These are phyloP conservation scores for Oryza nivara DNA, from an alignment of 176 grass and related monocot genomes.

Conservation along the genomic window DNA sequence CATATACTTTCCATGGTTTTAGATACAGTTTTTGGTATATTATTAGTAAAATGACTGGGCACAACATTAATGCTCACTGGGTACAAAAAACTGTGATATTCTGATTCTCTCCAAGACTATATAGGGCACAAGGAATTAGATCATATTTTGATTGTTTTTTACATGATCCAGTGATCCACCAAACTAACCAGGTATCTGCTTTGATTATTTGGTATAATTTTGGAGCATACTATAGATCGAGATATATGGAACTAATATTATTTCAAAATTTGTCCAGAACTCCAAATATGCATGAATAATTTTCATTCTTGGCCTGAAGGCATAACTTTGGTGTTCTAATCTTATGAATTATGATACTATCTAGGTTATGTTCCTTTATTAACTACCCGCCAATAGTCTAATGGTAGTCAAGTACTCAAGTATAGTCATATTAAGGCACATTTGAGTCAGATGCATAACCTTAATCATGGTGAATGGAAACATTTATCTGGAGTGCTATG, in stretches of 20 bases:
- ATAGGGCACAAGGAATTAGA: slow-evolving; percentile 1
- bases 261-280: not conserved
- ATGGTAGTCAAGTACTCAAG: slow-evolving; percentile 12
- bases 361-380: not conserved
- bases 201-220: not conserved
- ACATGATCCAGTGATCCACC: not conserved
- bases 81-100: not conserved
- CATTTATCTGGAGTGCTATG: not conserved
- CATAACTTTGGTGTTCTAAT: not conserved
- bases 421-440: not conserved
- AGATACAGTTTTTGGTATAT: slow-evolving; percentile 5
- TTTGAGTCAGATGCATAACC: slow-evolving; percentile 16
- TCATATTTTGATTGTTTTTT: not conserved
- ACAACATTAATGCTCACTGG: not conserved
- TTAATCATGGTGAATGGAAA: slow-evolving; percentile 8
- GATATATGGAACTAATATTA: not conserved
- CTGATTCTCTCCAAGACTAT: not conserved
- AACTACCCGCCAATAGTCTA: not conserved
- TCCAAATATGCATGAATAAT: not conserved
- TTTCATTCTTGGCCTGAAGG: not conserved
- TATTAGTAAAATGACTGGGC: not conserved
- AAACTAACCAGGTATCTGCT: not conserved
- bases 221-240: not conserved
- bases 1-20: not conserved
- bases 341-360: not conserved